Evolutionary conservation across 148 eudicot genomes (phyloP), one percentile per base, ranked within the genome.

Genomic region (Rhododendron ovatum): DNA sequence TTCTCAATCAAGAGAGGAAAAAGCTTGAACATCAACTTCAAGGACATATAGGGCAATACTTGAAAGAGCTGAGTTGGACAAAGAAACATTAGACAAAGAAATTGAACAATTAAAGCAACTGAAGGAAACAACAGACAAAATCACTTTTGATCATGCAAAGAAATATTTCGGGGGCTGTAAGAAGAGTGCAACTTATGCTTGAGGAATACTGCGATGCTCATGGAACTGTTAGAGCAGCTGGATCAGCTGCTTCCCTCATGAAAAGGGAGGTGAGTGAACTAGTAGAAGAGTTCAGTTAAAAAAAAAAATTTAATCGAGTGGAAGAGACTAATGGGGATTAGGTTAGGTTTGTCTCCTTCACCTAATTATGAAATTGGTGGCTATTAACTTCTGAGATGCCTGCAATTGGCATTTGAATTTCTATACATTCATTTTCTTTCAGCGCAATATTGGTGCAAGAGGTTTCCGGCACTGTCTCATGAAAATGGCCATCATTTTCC

Each of bases 151-250:
- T 75, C 85, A 84, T 81, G 82, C 63, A 86, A 89, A 86, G 47
- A 89, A 82, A 84, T 95, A 94, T 75, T 75, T 82, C 30, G 87
- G 80, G 78, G 91, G 30, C 93, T 83, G 92, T 89, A 84, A 92
- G 90, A 89, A 90, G 90, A 85, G 92, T 97, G 86, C 94, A 91
- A 86, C 84, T 84, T 55, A 94, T 94, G 94, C 98, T 97, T 84
- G 95, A 94, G 88, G 99, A 97, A 87, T 95, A 91, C 86, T 93
- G 95, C 89, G 91, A 88, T 90, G 92, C 98, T 28, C 95, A 97
- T 91, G 98, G 95, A 94, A 95, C 98, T 84, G 94, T 93, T 87
- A 93, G 96, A 91, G 95, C 98, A 45, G 98, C 95, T 41, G 94
- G 86, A 86, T 93, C 98, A 85, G 96, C 98, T 80, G 96, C 95